phyloP scores from a whole-genome alignment of 768 basidiomycete genomes.

The Ramaria sp. region DNA sequence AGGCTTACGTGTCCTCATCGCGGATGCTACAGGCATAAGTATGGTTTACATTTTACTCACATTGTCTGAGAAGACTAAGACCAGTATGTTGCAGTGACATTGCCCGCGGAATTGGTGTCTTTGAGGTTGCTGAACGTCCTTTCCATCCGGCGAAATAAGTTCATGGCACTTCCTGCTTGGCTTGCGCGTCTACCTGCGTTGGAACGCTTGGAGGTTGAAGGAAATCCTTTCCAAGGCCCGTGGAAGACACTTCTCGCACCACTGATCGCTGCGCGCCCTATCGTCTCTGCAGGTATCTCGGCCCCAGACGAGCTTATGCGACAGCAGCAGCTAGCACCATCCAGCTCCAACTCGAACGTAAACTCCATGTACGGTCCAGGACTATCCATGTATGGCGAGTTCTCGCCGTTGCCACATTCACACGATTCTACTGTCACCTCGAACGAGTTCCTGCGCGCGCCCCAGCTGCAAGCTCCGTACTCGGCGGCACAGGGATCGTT shows the following conservation, averaged over 20 bases:
- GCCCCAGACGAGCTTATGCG: neutral
- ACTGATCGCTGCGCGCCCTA: slow-evolving; percentile 35
- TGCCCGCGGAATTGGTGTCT: slow-evolving; percentile 64
- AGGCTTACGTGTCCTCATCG: slow-evolving; percentile 74
- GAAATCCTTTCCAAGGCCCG: slow-evolving; percentile 90
- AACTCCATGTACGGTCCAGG: slow-evolving; percentile 6
- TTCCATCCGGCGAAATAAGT: slow-evolving; percentile 79
- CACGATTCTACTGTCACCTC: neutral
- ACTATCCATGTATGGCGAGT: slow-evolving; percentile 2
- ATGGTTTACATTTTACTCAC: slow-evolving; percentile 1
- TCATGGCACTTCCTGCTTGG: slow-evolving; percentile 90
- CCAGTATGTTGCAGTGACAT: slow-evolving; percentile 23
- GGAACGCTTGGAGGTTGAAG: slow-evolving; percentile 85
- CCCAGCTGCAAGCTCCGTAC: neutral
- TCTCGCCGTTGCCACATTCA: neutral
- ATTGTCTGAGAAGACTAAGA: neutral
- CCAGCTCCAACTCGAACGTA: neutral
- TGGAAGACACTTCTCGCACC: slow-evolving; percentile 88
- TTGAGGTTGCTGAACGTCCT: slow-evolving; percentile 80
- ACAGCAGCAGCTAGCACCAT: neutral
- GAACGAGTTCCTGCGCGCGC: neutral
- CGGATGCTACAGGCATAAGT: slow-evolving; percentile 78
- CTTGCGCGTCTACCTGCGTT: slow-evolving; percentile 77
- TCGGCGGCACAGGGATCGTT: neutral
- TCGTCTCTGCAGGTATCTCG: neutral